phyloP scores from a whole-genome alignment of 305 asterid species.

The Fraxinus floribunda region DNA sequence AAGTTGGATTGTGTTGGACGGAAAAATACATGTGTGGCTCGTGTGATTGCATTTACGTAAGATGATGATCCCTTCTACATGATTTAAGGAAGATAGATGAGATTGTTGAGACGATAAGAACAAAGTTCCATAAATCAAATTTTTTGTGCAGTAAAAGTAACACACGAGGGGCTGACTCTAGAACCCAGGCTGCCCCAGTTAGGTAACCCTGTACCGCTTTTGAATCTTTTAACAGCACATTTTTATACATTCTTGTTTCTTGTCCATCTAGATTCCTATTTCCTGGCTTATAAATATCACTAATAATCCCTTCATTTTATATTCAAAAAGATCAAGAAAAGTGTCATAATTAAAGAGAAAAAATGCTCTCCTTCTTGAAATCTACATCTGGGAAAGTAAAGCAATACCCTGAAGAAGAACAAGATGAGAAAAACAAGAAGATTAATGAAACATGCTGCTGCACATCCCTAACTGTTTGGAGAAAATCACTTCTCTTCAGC shows the following conservation, averaged over 20 bases:
- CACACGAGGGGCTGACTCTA: neutral
- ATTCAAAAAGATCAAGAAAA: neutral
- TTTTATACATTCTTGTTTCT: neutral
- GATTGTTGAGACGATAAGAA: too few relatives aligned
- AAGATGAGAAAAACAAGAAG: neutral
- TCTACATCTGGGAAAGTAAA: constrained; percentile 42
- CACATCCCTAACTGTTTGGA: constrained; percentile 68
- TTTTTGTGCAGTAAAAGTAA: too few relatives aligned
- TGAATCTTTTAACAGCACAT: constrained; percentile 16
- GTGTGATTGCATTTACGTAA: neutral
- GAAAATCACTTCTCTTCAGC: constrained; percentile 62
- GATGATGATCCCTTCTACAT: too few relatives aligned
- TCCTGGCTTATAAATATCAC: constrained; percentile 36
- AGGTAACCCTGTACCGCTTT: neutral
- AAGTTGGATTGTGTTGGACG: neutral
- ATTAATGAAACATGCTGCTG: constrained; percentile 1
- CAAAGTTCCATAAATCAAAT: too few relatives aligned
- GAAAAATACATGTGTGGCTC: neutral
- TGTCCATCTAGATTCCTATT: constrained; percentile 11
- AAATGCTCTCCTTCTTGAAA: constrained; percentile 47
- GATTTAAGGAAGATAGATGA: too few relatives aligned
- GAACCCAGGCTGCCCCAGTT: neutral
- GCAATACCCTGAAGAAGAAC: constrained; percentile 24
- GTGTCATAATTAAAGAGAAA: neutral
- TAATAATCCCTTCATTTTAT: neutral